A percentile compares a stretch with the other conserved stretches of the same genome.
Evolutionary conservation across 441 rosid genomes (phyloP).

Genomic region (Croton laevigatus): DNA sequence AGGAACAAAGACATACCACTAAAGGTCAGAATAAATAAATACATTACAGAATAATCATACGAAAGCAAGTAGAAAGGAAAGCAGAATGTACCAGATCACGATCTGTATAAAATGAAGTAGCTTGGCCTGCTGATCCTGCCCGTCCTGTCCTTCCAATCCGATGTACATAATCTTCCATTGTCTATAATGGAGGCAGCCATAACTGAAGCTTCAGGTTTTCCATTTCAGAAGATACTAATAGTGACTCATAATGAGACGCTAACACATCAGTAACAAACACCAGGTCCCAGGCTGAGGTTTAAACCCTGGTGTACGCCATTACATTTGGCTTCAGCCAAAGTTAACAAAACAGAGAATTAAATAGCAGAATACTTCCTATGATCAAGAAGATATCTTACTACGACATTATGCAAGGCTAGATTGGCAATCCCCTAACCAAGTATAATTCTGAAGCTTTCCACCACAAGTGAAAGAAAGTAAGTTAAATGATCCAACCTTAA

Average conservation of each 20-base stretch:
- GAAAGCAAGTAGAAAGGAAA: slow-evolving; percentile 8
- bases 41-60: not conserved
- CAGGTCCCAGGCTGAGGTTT: not conserved
- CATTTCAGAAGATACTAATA: slow-evolving; percentile 21
- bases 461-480: not conserved
- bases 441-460: slow-evolving; percentile 7
- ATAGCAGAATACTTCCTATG: slow-evolving; percentile 1
- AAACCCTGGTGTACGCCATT: not conserved
- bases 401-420: not conserved
- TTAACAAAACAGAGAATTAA: not conserved
- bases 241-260: slow-evolving; percentile 15
- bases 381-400: slow-evolving; percentile 1
- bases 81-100: slow-evolving; percentile 32
- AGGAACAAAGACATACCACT: slow-evolving; percentile 2
- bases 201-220: slow-evolving; percentile 33
- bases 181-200: slow-evolving; percentile 36
- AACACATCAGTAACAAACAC: slow-evolving; percentile 11
- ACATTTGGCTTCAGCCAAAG: not conserved
- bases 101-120: slow-evolving; percentile 39
- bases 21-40: not conserved
- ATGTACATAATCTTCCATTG: slow-evolving; percentile 83
- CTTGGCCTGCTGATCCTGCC: slow-evolving; percentile 85
- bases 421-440: not conserved
- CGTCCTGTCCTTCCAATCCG: slow-evolving; percentile 92
- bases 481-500: not conserved